Conservation (phyloP, 768 basidiomycete genomes). For the Russula sp. region DNA sequence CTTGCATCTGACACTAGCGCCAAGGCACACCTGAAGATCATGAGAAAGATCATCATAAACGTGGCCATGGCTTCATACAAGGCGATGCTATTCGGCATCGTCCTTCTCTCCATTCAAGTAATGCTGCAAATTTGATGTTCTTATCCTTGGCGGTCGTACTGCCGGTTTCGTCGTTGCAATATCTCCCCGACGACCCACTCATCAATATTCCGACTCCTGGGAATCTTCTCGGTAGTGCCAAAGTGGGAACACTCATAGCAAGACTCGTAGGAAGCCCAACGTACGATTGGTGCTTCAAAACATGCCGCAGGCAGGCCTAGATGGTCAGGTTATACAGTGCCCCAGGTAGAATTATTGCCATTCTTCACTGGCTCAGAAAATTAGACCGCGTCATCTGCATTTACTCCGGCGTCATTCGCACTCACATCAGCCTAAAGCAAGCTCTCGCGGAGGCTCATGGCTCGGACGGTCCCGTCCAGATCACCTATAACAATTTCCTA, state of each 20-base stretch:
- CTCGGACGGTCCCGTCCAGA: constrained; percentile 15
- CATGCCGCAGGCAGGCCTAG: constrained; percentile 25
- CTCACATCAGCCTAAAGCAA: constrained; percentile 13
- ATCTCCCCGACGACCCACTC: constrained; percentile 25
- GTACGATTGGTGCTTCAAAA: constrained; percentile 30
- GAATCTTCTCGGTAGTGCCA: constrained; percentile 26
- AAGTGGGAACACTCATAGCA: constrained; percentile 25
- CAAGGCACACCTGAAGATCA: no score
- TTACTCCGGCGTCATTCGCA: constrained; percentile 17
- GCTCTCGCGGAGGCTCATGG: constrained; percentile 20
- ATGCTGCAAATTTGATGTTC: constrained; percentile 20
- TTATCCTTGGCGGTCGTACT: constrained; percentile 27
- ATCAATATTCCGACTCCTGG: constrained; percentile 28
- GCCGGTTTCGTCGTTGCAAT: constrained; percentile 26
- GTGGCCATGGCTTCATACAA: not conserved
- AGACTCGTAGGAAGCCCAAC: constrained; percentile 25
- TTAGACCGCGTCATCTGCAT: constrained; percentile 19
- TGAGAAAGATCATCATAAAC: no score
- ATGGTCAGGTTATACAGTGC: constrained; percentile 23
- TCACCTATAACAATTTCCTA: constrained; percentile 29
- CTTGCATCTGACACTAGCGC: no score
- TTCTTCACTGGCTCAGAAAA: constrained; percentile 27
- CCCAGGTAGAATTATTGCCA: constrained; percentile 25
- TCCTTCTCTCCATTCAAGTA: constrained; percentile 5
- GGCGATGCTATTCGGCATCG: not conserved